Evolutionary conservation across 1,284 basidiomycete genomes (phyloP).

Genomic region (Ganoderma multipileum): DNA sequence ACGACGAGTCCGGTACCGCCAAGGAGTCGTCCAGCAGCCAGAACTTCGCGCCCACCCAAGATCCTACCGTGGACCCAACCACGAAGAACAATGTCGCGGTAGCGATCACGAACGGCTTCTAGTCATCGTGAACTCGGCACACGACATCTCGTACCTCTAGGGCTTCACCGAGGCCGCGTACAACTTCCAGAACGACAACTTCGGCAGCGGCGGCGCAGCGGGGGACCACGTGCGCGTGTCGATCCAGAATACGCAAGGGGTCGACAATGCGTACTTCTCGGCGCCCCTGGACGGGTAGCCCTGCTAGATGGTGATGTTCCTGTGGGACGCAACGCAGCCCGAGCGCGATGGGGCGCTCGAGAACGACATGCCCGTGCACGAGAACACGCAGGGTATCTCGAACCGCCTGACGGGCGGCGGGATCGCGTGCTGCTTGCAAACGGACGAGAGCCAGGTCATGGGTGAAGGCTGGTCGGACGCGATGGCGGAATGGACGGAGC

Average conservation of each 20-base stretch:
- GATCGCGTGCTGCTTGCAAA: conserved; percentile 55
- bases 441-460: conserved; percentile 54
- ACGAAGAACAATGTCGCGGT: conserved; percentile 49
- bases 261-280: conserved; percentile 49
- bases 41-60: conserved; percentile 48
- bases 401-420: conserved; percentile 60
- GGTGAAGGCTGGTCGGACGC: conserved; percentile 65
- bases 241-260: conserved; percentile 46
- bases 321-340: conserved; percentile 47
- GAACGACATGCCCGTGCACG: conserved; percentile 57
- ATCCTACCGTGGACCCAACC: conserved; percentile 36
- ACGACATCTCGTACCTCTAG: conserved; percentile 55
- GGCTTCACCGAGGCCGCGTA: conserved; percentile 46
- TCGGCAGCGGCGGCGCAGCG: conserved; percentile 46
- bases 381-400: conserved; percentile 57
- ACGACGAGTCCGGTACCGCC: conserved; percentile 35
- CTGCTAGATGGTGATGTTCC: conserved; percentile 47
- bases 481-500: conserved; percentile 56
- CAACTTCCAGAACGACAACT: conserved; percentile 56
- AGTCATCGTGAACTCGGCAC: conserved; percentile 55
- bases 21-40: conserved; percentile 42
- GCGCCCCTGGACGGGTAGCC: conserved; percentile 40
- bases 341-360: conserved; percentile 56
- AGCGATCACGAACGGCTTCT: conserved; percentile 58
- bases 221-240: conserved; percentile 50